Base-by-base conservation (phyloP, 2,329 filamentous ascomycete genomes). In the Aspergillus calidoustus region DNA sequence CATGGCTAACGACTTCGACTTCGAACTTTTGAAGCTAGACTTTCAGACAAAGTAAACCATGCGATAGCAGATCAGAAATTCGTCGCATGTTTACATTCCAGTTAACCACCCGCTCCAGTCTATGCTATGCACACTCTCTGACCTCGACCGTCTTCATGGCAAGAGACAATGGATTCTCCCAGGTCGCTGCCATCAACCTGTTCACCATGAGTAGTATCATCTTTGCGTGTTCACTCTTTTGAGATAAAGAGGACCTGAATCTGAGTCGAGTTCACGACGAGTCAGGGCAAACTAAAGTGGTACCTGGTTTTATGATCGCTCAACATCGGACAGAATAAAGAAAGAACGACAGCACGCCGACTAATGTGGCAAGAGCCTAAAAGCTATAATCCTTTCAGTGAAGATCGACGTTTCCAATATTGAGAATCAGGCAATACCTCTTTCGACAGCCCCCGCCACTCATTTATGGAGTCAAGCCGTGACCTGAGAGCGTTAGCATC, bases 351-450 rank as follows among this genome's bases (percentile, higher is more conserved):
- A 60, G 41, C 59, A 57, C 62, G 55, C 72, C 54, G 51, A 70
- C 71, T 23, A 64, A 67, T 61, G 49, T 56, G 68, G 71, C 57
- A 72, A 72, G 69, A 72, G 64, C 65, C 66, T 64, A 66, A 63
- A 64, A 69, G 68, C 59, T 61, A 72, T 73, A 68, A 63, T 65
- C 70, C 53, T 57, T 53, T 28, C 49, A 53, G 25, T 41, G 22
- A 47, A 57, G 59, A 52, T 31, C 53, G 59, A 44, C 52, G 38
- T 41, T 23, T 52, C n/a, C 48, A 34, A 59, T 38, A 25, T 47
- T 47, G 54, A 31, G 22, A 9, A 53, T 62, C 56, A 60, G 34
- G 25, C 44, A 28, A 61, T 44, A 22, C 6, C 13, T 23, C 25
- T 31, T 19, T 28, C 43, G 17, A 43, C 58, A 38, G 28, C 34